These are phyloP conservation scores for Neurospora sp. DNA, from an alignment of 495 filamentous ascomycete species.

Conservation along the genomic window DNA sequence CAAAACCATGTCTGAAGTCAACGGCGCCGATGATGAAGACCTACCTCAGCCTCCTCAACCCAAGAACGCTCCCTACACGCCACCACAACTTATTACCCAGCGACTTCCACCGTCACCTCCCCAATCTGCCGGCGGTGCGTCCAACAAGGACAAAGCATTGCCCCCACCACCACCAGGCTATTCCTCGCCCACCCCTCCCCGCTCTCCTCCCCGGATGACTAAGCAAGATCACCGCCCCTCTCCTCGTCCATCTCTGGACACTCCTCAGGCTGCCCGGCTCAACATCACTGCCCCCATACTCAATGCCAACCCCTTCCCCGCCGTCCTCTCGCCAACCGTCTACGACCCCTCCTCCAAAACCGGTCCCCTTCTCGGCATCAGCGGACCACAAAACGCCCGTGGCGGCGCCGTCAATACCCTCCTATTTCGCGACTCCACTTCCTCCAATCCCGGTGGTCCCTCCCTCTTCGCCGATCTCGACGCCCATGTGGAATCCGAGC, in stretches of 20 bases:
- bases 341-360: conserved; percentile 34
- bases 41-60: conserved; percentile 29
- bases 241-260: not conserved
- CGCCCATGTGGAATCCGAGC: conserved; percentile 31
- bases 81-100: not conserved
- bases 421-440: not conserved
- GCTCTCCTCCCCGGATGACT: not conserved
- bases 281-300: conserved; percentile 40
- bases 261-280: not conserved
- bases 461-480: conserved; percentile 29
- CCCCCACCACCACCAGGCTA: not conserved
- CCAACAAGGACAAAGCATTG: not conserved
- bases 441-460: conserved; percentile 26
- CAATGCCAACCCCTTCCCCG: conserved; percentile 30
- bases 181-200: not conserved
- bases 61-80: not conserved
- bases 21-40: conserved; percentile 29
- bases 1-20: conserved; percentile 24
- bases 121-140: not conserved
- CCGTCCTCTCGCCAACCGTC: conserved; percentile 33
- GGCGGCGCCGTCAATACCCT: not conserved
- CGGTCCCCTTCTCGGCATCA: conserved; percentile 11
- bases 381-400: not conserved
- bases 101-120: conserved; percentile 1
- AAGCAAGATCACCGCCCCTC: not conserved